These are phyloP conservation scores for Xylariaceae sp. DNA, from an alignment of 2,329 filamentous ascomycete species.

Conservation along the genomic window DNA sequence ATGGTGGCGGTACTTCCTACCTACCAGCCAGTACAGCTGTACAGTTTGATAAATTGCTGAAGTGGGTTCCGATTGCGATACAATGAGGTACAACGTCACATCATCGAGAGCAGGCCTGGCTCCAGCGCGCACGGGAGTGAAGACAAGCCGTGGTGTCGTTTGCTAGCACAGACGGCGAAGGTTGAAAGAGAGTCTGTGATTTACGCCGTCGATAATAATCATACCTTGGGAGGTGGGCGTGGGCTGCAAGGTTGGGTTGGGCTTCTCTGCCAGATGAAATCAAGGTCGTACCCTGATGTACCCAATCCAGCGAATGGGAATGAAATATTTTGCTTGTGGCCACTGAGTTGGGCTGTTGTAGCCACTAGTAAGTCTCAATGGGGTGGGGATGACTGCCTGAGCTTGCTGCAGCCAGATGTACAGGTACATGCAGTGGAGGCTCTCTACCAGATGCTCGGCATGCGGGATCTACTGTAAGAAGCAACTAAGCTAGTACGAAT, in stretches of 20 bases:
- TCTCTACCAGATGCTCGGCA: slow-evolving; percentile 7
- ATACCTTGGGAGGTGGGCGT: not conserved
- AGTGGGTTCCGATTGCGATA: slow-evolving; percentile 11
- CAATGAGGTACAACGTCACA: slow-evolving; percentile 19
- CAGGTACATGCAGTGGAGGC: slow-evolving; percentile 2
- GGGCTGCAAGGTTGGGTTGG: slow-evolving; percentile 9
- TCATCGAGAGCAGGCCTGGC: slow-evolving; percentile 16
- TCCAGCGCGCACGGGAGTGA: slow-evolving; percentile 1
- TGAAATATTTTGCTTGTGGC: slow-evolving; percentile 13
- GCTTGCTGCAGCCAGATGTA: slow-evolving; percentile 1
- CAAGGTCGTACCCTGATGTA: slow-evolving; percentile 13
- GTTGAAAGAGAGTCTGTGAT: slow-evolving; percentile 1
- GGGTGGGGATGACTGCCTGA: not conserved
- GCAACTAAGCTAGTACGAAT: not conserved
- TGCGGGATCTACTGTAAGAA: not conserved
- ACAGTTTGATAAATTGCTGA: too few relatives aligned
- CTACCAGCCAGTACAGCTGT: not conserved
- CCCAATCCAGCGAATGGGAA: slow-evolving; percentile 8
- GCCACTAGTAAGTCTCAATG: not conserved
- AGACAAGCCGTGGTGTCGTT: slow-evolving; percentile 4
- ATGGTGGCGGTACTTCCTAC: slow-evolving; percentile 2
- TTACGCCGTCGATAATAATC: not conserved
- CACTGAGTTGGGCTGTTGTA: not conserved
- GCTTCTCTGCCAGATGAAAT: too few relatives aligned
- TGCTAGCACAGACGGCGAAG: slow-evolving; percentile 1